A percentile compares a stretch with the other conserved stretches of the same genome.
phyloP scores from a whole-genome alignment of 2,329 filamentous ascomycete genomes.

The Venturia oleaginea region DNA sequence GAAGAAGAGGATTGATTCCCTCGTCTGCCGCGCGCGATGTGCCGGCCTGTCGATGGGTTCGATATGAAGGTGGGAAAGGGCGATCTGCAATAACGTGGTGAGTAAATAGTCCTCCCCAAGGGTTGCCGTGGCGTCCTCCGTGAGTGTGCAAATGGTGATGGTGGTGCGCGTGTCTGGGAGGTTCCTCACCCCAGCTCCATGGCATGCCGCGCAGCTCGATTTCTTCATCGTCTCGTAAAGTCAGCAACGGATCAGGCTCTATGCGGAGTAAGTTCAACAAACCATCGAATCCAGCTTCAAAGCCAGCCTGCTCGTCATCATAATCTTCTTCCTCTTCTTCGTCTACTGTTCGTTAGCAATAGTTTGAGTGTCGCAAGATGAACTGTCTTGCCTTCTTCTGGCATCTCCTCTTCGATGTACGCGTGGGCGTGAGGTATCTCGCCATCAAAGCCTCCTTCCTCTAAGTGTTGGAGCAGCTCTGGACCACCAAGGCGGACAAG shows the following conservation, averaged over 20 bases:
- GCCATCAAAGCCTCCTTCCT: constrained; percentile 9
- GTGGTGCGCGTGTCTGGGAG: constrained; percentile 36
- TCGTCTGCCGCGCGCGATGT: constrained; percentile 60
- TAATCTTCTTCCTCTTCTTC: constrained; percentile 57
- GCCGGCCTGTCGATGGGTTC: constrained; percentile 44
- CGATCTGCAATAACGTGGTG: constrained; percentile 14
- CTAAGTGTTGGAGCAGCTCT: constrained; percentile 16
- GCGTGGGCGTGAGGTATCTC: constrained; percentile 36
- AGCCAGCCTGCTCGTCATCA: constrained; percentile 56
- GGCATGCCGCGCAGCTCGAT: constrained; percentile 12
- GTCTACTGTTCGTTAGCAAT: constrained; percentile 18
- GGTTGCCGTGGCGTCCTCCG: constrained; percentile 2
- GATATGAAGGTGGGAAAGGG: constrained; percentile 29
- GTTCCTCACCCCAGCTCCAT: constrained; percentile 23
- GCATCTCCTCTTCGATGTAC: constrained; percentile 49
- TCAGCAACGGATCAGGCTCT: constrained; percentile 21
- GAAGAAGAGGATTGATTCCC: constrained; percentile 77
- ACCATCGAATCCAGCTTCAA: constrained; percentile 40
- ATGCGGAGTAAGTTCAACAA: constrained; percentile 36
- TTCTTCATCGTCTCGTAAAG: constrained; percentile 30
- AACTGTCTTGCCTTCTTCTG: constrained; percentile 51
- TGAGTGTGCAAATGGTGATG: constrained; percentile 12
- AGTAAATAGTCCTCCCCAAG: constrained; percentile 9
- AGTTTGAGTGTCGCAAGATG: constrained; percentile 10
- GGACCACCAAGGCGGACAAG: constrained; percentile 35